Evolutionary conservation across 305 asterid species (phyloP).

Genomic region (Fraxinus latifolia): DNA sequence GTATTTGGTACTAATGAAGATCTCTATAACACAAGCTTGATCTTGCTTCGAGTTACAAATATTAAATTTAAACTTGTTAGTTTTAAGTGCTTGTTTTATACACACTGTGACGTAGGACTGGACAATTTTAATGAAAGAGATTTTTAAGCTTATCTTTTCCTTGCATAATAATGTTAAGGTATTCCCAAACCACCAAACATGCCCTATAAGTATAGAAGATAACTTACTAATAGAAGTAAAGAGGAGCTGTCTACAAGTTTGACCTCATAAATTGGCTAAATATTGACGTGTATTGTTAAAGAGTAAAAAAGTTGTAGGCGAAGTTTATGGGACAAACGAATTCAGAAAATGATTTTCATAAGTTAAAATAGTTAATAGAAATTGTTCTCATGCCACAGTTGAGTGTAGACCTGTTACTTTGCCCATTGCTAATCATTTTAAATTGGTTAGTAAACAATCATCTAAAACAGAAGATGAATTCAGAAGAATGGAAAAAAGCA

Average conservation of each 20-base stretch:
- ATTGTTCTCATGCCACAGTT: too few relatives aligned
- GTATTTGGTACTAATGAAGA: background rate
- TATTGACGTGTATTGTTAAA: background rate
- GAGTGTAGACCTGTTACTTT: too few relatives aligned
- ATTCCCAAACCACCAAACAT: background rate
- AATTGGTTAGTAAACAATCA: too few relatives aligned
- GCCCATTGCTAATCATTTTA: too few relatives aligned
- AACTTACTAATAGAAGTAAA: background rate
- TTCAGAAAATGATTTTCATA: background rate
- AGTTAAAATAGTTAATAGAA: too few relatives aligned
- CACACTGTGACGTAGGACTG: background rate
- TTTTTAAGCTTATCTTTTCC: background rate
- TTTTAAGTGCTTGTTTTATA: background rate
- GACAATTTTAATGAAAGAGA: background rate
- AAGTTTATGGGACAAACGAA: background rate
- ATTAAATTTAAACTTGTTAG: background rate
- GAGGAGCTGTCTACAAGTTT: background rate
- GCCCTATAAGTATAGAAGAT: background rate
- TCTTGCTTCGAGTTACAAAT: background rate
- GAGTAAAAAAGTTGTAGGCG: background rate
- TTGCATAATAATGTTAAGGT: background rate
- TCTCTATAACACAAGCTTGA: background rate
- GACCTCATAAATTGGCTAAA: background rate
- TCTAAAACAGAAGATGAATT: too few relatives aligned
- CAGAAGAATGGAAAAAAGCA: too few relatives aligned